Evolutionary conservation across 208 protist species (phyloP).

Genomic region (Tritrichomonas musculus): DNA sequence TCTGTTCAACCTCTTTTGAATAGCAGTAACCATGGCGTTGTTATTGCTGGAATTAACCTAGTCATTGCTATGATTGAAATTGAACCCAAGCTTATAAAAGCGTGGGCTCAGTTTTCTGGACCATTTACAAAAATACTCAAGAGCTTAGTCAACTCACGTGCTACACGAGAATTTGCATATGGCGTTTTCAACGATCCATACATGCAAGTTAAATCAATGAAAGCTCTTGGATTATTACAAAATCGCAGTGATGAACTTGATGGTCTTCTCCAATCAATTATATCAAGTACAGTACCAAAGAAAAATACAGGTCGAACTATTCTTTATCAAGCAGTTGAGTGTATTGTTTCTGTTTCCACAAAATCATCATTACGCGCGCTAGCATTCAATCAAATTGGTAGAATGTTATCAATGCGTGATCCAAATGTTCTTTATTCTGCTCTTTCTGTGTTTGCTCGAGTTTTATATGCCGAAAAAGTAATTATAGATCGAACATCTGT

Average conservation of each 20-base stretch:
- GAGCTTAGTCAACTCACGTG: neutral
- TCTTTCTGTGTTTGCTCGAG: neutral
- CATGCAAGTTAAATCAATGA: neutral
- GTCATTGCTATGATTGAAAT: neutral
- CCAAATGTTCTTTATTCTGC: neutral
- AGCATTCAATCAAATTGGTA: neutral
- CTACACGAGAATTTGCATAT: neutral
- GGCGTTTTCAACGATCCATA: neutral
- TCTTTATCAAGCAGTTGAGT: neutral
- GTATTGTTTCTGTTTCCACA: neutral
- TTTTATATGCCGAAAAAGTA: neutral
- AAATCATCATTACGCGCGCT: neutral
- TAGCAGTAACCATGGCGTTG: neutral
- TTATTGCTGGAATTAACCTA: neutral
- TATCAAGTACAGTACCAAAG: neutral
- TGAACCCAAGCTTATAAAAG: neutral
- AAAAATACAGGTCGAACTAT: neutral
- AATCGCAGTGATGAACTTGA: neutral
- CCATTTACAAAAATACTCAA: neutral
- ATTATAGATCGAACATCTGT: neutral
- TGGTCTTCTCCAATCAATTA: neutral
- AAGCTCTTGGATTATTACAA: neutral
- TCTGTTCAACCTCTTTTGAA: neutral
- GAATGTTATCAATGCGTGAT: neutral
- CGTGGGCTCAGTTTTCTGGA: neutral